A percentile compares a stretch with the other conserved stretches of the same genome.
Evolutionary conservation across 1,284 basidiomycete genomes (phyloP).

Genomic region (Leccinum solheimii): DNA sequence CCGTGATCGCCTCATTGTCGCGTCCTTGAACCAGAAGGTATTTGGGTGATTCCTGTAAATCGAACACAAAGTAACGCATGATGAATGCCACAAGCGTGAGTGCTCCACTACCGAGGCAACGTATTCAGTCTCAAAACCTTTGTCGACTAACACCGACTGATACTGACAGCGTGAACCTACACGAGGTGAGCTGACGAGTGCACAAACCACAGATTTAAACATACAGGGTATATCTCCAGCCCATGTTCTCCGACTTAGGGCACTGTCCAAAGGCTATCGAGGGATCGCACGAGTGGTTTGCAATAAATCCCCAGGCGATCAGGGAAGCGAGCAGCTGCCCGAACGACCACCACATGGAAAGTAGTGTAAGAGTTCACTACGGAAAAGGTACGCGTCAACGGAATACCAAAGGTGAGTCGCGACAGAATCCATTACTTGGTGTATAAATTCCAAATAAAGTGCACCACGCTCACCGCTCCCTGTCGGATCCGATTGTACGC

Average conservation of each 20-base stretch:
- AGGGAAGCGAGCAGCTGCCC: conserved; percentile 57
- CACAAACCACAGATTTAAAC: conserved; percentile 1
- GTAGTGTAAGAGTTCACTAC: conserved; percentile 64
- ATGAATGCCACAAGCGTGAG: conserved; percentile 49
- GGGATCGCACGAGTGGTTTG: conserved; percentile 46
- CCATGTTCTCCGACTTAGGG: conserved; percentile 49
- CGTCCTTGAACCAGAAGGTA: conserved; percentile 56
- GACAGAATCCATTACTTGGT: conserved; percentile 39
- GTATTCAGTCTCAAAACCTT: conserved; percentile 4
- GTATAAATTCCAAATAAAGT: conserved; percentile 56
- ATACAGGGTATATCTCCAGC: conserved; percentile 64
- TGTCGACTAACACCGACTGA: conserved; percentile 1
- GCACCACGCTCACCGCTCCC: conserved; percentile 33
- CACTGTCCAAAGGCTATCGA: conserved; percentile 39
- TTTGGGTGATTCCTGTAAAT: conserved; percentile 60
- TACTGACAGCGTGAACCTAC: conserved; percentile 43
- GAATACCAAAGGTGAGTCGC: not conserved
- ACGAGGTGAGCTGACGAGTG: conserved; percentile 2
- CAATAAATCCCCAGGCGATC: conserved; percentile 52
- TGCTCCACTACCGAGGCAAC: conserved; percentile 37
- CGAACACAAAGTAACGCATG: conserved; percentile 46
- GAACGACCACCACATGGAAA: conserved; percentile 66
- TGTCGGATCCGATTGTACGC: too few relatives aligned
- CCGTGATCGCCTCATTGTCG: conserved; percentile 55
- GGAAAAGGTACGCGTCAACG: conserved; percentile 6